Evolutionary conservation across 176 grass and related monocot genomes (phyloP), one percentile per base, ranked within the genome.

Genomic region (Oryza brachyantha): DNA sequence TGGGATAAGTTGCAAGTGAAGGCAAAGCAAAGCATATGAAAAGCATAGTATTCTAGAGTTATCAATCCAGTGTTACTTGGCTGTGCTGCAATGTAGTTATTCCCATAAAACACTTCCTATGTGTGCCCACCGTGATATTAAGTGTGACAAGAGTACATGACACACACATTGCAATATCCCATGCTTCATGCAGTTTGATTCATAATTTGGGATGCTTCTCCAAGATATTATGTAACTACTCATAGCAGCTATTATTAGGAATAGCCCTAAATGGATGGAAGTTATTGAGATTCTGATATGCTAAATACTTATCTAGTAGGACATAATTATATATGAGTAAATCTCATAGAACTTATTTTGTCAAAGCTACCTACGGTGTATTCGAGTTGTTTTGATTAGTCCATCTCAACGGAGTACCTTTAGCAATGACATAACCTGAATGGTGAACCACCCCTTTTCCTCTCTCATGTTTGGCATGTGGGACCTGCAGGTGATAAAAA

Each of bases 291-390:
- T 29, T 48, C 0, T 16, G 14, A 70, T 25, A 50, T 16, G 41
- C 41, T 63, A 48, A 26, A 37, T 26, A 60, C 24, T 26, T 60
- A 10, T 71, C 39, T 72, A 13, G 68, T 72, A 63, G 59, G n/a
- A 48, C 68, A 81, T 6, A 63, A n/a, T 37, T 73, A 81, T 72
- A 63, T 71, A 21, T 70, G 48, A 68, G 40, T 61, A 42, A 71
- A 72, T 81, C 24, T 59, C 38, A 57, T 34, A 8, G 29, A 70
- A 68, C 13, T 43, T 10, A 29, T 70, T 45, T 70, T 70, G 14
- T 46, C 68, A 29, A 70, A 46, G 42, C 25, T 46, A 46, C 17
- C 41, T 40, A 8, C 1, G 29, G 70, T 27, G 5, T 36, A 43
- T 70, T 43, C 7, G 32, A 80, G 37, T 41, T 42, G 60, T 32